These are phyloP conservation scores for Scolecobasidium constrictum DNA, from an alignment of 2,329 filamentous ascomycete genomes.

Conservation along the genomic window DNA sequence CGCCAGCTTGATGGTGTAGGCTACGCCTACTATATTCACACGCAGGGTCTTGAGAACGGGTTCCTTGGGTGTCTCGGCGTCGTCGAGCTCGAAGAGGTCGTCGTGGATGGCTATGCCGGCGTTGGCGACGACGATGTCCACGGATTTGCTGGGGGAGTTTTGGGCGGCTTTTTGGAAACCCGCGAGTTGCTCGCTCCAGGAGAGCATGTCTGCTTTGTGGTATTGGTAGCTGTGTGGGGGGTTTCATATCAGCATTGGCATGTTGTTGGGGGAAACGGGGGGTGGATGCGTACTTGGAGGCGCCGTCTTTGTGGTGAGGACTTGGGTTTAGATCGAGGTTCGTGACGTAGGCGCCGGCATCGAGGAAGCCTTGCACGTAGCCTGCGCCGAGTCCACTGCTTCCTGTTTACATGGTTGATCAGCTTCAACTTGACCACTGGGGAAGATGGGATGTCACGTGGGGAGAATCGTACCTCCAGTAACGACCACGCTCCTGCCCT, in stretches of 20 bases:
- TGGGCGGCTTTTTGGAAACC: constrained; percentile 30
- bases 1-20: constrained; percentile 37
- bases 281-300: no score
- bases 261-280: no score
- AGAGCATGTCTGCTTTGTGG: constrained; percentile 31
- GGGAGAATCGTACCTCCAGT: constrained; percentile 3
- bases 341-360: constrained; percentile 1
- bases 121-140: constrained; percentile 39
- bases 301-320: constrained; percentile 2
- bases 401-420: not conserved
- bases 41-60: constrained; percentile 32
- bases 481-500: constrained; percentile 2
- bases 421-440: not conserved
- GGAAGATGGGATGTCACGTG: not conserved
- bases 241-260: not conserved
- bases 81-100: constrained; percentile 3
- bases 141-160: constrained; percentile 26
- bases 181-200: constrained; percentile 32
- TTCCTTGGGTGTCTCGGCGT: constrained; percentile 14
- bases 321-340: constrained; percentile 8
- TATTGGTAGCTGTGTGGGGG: constrained; percentile 17
- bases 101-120: constrained; percentile 32
- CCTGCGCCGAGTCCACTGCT: constrained; percentile 10
- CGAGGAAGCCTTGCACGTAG: constrained; percentile 6
- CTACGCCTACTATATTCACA: constrained; percentile 30